Conservation (phyloP, 306 rosid species). For the Begonia fuchsioides region DNA sequence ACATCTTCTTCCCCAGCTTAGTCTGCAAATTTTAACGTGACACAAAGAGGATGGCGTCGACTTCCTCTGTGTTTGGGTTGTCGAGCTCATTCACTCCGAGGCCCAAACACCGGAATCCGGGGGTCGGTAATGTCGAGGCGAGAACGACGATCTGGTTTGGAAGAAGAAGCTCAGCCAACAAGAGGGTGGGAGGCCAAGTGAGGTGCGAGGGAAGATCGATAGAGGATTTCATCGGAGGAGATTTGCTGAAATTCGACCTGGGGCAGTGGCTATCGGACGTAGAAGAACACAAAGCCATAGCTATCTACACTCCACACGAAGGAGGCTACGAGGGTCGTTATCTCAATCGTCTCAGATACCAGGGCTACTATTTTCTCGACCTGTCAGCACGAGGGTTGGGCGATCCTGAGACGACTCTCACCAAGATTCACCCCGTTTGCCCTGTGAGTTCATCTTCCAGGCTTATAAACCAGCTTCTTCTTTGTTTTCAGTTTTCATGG, state of each 20-base stretch:
- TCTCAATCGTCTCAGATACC: constrained; percentile 43
- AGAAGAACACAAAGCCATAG: constrained; percentile 88
- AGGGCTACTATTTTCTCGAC: constrained; percentile 86
- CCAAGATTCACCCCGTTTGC: constrained; percentile 85
- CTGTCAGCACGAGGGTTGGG: constrained; percentile 85
- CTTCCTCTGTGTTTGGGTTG: constrained; percentile 33
- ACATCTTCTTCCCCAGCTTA: constrained; percentile 1
- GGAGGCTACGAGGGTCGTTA: constrained; percentile 94
- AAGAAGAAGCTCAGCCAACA: constrained; percentile 6
- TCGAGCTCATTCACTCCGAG: constrained; percentile 18
- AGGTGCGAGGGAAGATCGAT: constrained; percentile 47
- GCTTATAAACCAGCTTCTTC: neutral
- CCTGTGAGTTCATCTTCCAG: constrained; percentile 44
- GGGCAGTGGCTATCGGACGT: constrained; percentile 82
- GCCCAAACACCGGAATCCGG: constrained; percentile 8
- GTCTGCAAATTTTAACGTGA: neutral
- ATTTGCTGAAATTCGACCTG: constrained; percentile 47
- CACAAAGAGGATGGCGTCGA: constrained; percentile 26
- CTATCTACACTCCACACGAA: constrained; percentile 84
- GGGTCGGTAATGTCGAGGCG: constrained; percentile 4
- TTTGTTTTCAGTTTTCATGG: neutral
- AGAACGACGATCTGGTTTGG: constrained; percentile 2
- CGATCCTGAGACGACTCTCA: constrained; percentile 81
- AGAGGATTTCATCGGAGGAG: constrained; percentile 82
- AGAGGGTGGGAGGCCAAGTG: constrained; percentile 24